phyloP scores from a whole-genome alignment of 2,329 filamentous ascomycete genomes.

The Acrocalymma vagum region DNA sequence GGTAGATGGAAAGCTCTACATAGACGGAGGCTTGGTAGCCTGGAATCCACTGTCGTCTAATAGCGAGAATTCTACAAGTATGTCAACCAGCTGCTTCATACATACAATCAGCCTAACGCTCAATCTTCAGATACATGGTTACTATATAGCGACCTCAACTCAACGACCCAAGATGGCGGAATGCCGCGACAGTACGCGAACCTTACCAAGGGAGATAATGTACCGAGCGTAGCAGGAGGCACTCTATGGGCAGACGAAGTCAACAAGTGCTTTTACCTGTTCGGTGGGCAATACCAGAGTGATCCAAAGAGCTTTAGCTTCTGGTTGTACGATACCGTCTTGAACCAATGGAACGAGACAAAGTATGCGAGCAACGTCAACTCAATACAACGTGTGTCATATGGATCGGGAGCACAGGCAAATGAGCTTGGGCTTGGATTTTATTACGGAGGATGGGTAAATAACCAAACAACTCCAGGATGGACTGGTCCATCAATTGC shows the following conservation, averaged over 20 bases:
- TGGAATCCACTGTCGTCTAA: slow-evolving; percentile 54
- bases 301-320: slow-evolving; percentile 59
- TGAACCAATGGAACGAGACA: slow-evolving; percentile 64
- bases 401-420: slow-evolving; percentile 65
- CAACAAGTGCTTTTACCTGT: slow-evolving; percentile 71
- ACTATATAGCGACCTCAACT: slow-evolving; percentile 65
- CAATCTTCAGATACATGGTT: slow-evolving; percentile 59
- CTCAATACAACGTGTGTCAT: slow-evolving; percentile 59
- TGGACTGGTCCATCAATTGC: slow-evolving; percentile 61
- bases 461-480: slow-evolving; percentile 59
- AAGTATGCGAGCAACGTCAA: slow-evolving; percentile 44
- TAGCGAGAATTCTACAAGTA: slow-evolving; percentile 60
- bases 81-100: slow-evolving; percentile 29
- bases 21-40: slow-evolving; percentile 68
- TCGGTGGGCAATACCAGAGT: slow-evolving; percentile 64
- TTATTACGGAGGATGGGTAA: slow-evolving; percentile 71
- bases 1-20: slow-evolving; percentile 67
- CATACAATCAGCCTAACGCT: slow-evolving; percentile 17
- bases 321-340: slow-evolving; percentile 66
- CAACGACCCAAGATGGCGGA: slow-evolving; percentile 42
- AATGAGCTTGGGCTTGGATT: slow-evolving; percentile 65
- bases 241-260: slow-evolving; percentile 67
- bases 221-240: slow-evolving; percentile 61
- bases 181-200: slow-evolving; percentile 66
- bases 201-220: slow-evolving; percentile 65